Conservation (phyloP, 2,329 filamentous ascomycete species). For the Orbilia oligospora region DNA sequence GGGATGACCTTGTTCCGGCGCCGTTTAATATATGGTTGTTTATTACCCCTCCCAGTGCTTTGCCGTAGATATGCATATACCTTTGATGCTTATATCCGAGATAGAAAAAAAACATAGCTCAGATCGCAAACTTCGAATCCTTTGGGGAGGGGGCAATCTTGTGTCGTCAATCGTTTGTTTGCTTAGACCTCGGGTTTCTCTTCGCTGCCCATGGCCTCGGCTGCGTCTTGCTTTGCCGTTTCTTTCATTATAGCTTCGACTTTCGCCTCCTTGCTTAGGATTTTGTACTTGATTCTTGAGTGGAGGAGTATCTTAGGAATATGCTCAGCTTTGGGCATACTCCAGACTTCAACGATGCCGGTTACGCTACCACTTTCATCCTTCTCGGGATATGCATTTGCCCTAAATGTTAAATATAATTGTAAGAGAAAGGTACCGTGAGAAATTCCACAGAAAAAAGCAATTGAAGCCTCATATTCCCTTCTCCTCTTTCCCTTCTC, state of each 20-base stretch:
- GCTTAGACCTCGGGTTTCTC: conserved; percentile 29
- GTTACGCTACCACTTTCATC: conserved; percentile 26
- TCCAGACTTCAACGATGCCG: conserved; percentile 41
- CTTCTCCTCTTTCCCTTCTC: neutral
- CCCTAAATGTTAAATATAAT: conserved; percentile 29
- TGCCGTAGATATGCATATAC: neutral
- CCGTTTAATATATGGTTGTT: neutral
- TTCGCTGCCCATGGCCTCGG: neutral
- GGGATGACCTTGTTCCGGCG: neutral
- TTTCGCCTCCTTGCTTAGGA: conserved; percentile 11
- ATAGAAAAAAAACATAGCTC: neutral
- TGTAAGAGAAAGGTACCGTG: neutral
- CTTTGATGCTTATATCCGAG: conserved; percentile 12
- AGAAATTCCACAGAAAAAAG: neutral
- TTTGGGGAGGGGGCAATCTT: neutral
- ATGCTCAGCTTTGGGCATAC: conserved; percentile 43
- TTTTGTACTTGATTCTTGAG: conserved; percentile 41
- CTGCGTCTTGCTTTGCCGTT: neutral
- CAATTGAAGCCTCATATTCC: no score
- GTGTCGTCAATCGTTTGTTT: neutral
- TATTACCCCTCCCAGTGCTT: neutral
- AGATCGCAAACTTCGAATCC: neutral
- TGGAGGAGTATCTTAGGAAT: conserved; percentile 39
- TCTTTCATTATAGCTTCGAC: conserved; percentile 9
- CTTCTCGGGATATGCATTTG: conserved; percentile 38